Base-by-base conservation (phyloP, 2,329 filamentous ascomycete species). In the Amauroascus niger region DNA sequence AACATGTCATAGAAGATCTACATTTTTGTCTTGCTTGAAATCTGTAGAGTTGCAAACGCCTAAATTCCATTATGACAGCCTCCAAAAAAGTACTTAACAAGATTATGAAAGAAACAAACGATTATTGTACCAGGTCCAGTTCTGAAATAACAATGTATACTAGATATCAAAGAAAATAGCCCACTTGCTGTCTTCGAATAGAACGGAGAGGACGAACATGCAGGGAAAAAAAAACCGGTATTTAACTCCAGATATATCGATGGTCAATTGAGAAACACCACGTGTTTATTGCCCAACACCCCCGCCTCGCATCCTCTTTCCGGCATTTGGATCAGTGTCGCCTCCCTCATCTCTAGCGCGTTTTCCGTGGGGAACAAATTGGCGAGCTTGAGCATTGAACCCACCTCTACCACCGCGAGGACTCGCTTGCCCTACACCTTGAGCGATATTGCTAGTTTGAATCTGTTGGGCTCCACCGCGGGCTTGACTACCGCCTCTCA, bases 351-450 rank as follows among this genome's bases (percentile, higher is more conserved):
- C 78, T 51, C 78, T 71, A 18, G 76, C 71, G 33, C 79, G 71
- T 66, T 81, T 78, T 20, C 77, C 76, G 14, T 76, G 73, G 26
- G 78, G 79, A 59, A 80, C 77, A 54, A 82, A 81, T 47, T 78
- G 76, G 13, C 70, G 69, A 20, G 74, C 78, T 9, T 70, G 67
- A 1, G 74, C 72, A 62, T 76, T 80, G 35, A 80, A 61, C 9
- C 55, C 69, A n/a, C 67, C 65, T 20, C 74, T 64, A 20, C 63
- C 64, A 26, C 64, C 62, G 35, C 63, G 61, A 11, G 65, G 62
- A 48, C 49, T 66, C 62, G 39, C 53, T 59, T 65, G 67, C 13
- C 58, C 59, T 41, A 65, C 65, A 6, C 57, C 61, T 32, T 66
- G 64, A 41, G 61, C 60, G 1, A 59, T 28, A 54, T 63, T 69